These are phyloP conservation scores for Wickerhamomyces hampshirensis DNA, from an alignment of 805 yeast species.

Conservation along the genomic window DNA sequence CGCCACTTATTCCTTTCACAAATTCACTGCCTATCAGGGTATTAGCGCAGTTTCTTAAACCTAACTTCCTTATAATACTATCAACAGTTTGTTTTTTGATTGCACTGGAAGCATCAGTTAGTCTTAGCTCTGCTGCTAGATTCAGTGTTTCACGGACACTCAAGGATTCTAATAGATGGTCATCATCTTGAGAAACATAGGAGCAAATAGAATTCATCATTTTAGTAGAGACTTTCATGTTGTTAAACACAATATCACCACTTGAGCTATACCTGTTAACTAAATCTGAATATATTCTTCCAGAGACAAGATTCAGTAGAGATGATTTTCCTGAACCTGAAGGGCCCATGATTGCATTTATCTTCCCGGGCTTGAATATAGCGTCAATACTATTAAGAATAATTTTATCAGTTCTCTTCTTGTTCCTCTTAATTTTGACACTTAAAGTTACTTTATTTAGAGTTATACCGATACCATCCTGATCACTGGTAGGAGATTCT, in stretches of 20 bases:
- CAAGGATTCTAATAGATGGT: constrained; percentile 60
- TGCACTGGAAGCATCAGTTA: constrained; percentile 39
- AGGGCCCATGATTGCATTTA: constrained; percentile 78
- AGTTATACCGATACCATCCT: constrained; percentile 13
- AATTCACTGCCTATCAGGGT: constrained; percentile 49
- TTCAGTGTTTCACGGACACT: constrained; percentile 76
- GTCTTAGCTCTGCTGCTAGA: constrained; percentile 65
- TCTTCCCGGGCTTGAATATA: constrained; percentile 30
- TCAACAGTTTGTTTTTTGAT: constrained; percentile 48
- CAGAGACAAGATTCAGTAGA: constrained; percentile 56
- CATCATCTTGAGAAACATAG: constrained; percentile 81
- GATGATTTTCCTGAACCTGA: constrained; percentile 80
- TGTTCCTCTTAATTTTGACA: constrained; percentile 8
- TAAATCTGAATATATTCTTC: constrained; percentile 41
- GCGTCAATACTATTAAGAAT: constrained; percentile 20
- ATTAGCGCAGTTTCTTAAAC: constrained; percentile 39
- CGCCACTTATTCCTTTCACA: constrained; percentile 66
- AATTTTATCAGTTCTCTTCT: constrained; percentile 9
- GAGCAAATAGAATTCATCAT: constrained; percentile 53
- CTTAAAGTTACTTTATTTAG: constrained; percentile 13
- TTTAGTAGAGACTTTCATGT: constrained; percentile 27
- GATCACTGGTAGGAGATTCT: neutral
- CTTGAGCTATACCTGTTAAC: constrained; percentile 23
- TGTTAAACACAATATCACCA: constrained; percentile 46
- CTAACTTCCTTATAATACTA: constrained; percentile 52